A percentile compares a stretch with the other conserved stretches of the same genome.
These are phyloP conservation scores for Acaromyces ingoldii DNA, from an alignment of 1,284 basidiomycete species.

Conservation along the genomic window DNA sequence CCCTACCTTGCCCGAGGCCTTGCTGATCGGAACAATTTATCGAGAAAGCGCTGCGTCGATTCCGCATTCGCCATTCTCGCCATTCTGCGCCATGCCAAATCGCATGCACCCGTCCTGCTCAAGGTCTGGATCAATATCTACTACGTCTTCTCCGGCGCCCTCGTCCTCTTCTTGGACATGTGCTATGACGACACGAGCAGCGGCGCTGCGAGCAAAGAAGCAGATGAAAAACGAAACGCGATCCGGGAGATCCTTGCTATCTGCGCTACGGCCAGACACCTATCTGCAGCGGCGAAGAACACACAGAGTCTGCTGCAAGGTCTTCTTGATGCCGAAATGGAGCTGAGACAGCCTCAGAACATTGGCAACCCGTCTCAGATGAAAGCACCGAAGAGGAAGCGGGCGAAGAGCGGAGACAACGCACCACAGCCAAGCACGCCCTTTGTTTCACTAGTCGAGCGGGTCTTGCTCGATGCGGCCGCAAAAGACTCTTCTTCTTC, in stretches of 20 bases:
- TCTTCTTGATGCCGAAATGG: constrained; percentile 6
- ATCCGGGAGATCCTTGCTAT: constrained; percentile 9
- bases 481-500: not conserved
- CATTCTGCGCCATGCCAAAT: constrained; percentile 17
- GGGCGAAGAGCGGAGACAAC: not conserved
- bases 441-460: constrained; percentile 4
- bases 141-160: constrained; percentile 35
- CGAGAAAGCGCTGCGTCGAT: constrained; percentile 22
- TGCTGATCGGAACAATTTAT: constrained; percentile 25
- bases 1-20: constrained; percentile 40
- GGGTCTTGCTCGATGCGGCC: constrained; percentile 6
- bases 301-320: constrained; percentile 2
- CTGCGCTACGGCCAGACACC: constrained; percentile 5
- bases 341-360: constrained; percentile 2
- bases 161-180: constrained; percentile 27
- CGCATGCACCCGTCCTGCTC: constrained; percentile 21
- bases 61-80: constrained; percentile 20
- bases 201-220: not conserved
- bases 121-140: constrained; percentile 43
- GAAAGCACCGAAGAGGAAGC: not conserved
- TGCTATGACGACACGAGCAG: constrained; percentile 18
- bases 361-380: not conserved
- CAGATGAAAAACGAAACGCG: constrained; percentile 18
- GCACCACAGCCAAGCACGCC: not conserved
- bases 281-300: constrained; percentile 9